Evolutionary conservation across 768 basidiomycete species (phyloP).

Genomic region (Gyrodon lividus): DNA sequence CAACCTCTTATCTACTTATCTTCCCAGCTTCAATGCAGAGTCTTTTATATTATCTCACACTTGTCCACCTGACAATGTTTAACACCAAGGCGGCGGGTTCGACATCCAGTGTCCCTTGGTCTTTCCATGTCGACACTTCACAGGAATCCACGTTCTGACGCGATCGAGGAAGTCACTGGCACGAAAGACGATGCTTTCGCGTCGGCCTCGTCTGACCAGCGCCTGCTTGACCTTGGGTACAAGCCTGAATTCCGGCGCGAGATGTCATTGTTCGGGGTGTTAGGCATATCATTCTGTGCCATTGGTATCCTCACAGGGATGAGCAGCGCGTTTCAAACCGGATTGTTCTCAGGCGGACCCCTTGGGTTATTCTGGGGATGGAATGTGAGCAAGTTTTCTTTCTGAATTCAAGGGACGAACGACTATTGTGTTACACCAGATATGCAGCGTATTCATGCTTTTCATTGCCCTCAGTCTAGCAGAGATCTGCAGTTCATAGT

Average conservation of each 20-base stretch:
- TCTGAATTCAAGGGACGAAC: neutral
- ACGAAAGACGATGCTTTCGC: constrained; percentile 3
- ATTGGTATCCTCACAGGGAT: constrained; percentile 62
- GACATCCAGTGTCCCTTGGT: neutral
- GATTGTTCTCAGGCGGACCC: constrained; percentile 57
- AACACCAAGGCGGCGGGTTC: neutral
- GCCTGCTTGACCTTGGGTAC: constrained; percentile 52
- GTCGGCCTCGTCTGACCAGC: constrained; percentile 36
- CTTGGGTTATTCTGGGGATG: constrained; percentile 62
- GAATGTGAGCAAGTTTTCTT: constrained; percentile 41
- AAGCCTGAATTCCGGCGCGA: constrained; percentile 55
- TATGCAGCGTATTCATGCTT: constrained; percentile 59
- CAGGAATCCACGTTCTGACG: constrained; percentile 7
- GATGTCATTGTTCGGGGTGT: constrained; percentile 58
- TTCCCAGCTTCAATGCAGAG: neutral
- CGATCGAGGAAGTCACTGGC: constrained; percentile 10
- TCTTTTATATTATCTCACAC: neutral
- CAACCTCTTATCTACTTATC: neutral
- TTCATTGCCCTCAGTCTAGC: constrained; percentile 55
- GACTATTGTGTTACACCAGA: constrained; percentile 24
- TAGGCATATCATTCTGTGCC: constrained; percentile 59
- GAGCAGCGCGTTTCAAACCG: constrained; percentile 60
- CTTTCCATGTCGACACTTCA: constrained; percentile 6
- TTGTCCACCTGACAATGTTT: neutral
- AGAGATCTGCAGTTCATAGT: constrained; percentile 61